Conservation (phyloP, 1,284 basidiomycete species). For the Sporisorium exsertum region DNA sequence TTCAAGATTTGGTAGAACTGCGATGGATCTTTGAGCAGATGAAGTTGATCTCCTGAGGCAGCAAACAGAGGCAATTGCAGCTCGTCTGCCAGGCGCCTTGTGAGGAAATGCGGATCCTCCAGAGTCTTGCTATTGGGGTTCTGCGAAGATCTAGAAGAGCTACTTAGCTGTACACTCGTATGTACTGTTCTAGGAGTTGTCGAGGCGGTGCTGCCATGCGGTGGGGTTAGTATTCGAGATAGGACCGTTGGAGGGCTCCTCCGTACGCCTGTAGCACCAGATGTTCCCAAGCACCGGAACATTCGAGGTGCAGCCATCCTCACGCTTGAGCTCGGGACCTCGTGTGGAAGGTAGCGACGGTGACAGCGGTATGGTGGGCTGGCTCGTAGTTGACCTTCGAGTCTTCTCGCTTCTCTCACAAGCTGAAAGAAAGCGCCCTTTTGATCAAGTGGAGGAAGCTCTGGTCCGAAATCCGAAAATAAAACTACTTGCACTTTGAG, state of each 20-base stretch:
- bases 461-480: slow-evolving; percentile 25
- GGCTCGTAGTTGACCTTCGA: background rate
- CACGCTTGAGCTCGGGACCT: background rate
- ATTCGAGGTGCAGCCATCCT: background rate
- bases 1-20: slow-evolving; percentile 50
- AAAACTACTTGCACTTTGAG: background rate
- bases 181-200: background rate
- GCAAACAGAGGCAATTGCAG: slow-evolving; percentile 40
- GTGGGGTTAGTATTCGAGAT: background rate
- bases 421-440: background rate
- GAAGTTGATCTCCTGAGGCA: slow-evolving; percentile 38
- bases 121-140: background rate
- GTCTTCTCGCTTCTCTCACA: background rate
- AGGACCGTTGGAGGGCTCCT: too few relatives aligned
- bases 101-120: slow-evolving; percentile 28
- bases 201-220: background rate
- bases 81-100: slow-evolving; percentile 23
- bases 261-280: background rate
- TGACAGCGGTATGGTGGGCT: background rate
- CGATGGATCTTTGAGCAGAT: slow-evolving; percentile 37
- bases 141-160: background rate
- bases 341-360: background rate
- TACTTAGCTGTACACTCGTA: background rate
- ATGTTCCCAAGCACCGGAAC: background rate
- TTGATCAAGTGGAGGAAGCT: slow-evolving; percentile 29